phyloP scores from a whole-genome alignment of 495 filamentous ascomycete genomes.

The Aspergillus cristatus region DNA sequence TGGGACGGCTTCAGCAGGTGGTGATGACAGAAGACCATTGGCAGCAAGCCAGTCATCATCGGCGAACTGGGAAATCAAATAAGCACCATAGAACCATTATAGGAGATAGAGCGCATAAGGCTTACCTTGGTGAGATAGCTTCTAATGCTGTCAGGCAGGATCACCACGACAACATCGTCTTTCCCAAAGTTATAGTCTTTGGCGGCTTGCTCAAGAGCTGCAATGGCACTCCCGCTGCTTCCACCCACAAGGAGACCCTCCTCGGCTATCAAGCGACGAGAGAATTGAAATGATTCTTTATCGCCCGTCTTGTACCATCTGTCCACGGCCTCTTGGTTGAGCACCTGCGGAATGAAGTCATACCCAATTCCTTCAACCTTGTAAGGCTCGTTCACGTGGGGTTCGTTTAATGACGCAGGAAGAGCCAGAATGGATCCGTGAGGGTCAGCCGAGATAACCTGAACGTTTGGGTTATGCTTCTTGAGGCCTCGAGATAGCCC shows the following conservation, averaged over 20 bases:
- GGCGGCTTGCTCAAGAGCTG: conserved; percentile 69
- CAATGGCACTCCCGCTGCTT: conserved; percentile 87
- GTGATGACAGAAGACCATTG: conserved; percentile 70
- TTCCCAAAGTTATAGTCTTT: conserved; percentile 65
- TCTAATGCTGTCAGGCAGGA: conserved; percentile 90
- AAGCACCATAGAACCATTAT: conserved; percentile 1
- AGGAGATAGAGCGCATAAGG: neutral
- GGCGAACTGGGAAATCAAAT: conserved; percentile 53
- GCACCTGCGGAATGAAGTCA: conserved; percentile 92
- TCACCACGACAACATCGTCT: conserved; percentile 77
- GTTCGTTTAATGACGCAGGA: conserved; percentile 66
- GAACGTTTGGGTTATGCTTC: conserved; percentile 75
- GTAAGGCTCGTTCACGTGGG: conserved; percentile 72
- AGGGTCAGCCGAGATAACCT: conserved; percentile 87
- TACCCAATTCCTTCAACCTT: conserved; percentile 99
- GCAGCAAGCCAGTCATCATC: conserved; percentile 98
- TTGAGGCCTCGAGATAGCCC: conserved; percentile 77
- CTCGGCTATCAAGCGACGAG: conserved; percentile 82
- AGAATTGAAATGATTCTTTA: conserved; percentile 79
- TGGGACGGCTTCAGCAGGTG: conserved; percentile 41
- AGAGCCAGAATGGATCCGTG: conserved; percentile 80
- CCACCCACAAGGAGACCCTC: conserved; percentile 93
- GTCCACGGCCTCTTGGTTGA: conserved; percentile 74
- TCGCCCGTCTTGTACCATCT: conserved; percentile 98
- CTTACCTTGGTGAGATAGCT: conserved; percentile 89